Conservation (phyloP, 768 basidiomycete species). For the Exsudoporus frostii region DNA sequence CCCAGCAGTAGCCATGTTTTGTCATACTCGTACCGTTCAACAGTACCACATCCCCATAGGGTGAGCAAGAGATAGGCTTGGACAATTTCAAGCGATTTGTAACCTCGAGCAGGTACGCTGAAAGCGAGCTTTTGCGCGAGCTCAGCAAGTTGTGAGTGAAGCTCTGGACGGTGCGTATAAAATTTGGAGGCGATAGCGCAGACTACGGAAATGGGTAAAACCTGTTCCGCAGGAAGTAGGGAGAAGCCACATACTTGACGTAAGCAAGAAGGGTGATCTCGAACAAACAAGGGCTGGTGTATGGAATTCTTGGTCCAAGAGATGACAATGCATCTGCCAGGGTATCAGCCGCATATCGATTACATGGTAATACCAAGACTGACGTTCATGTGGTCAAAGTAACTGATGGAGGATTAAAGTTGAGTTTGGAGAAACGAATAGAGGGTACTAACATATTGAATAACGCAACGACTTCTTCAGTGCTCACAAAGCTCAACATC, state of each 20-base stretch:
- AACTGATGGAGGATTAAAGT: constrained; percentile 40
- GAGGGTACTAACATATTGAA: constrained; percentile 75
- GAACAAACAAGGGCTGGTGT: constrained; percentile 93
- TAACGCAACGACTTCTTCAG: constrained; percentile 86
- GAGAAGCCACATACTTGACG: constrained; percentile 63
- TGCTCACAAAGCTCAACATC: constrained; percentile 83
- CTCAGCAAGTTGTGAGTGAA: constrained; percentile 75
- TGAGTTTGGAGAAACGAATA: constrained; percentile 1
- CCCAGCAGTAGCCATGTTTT: constrained; percentile 89
- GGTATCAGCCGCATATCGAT: constrained; percentile 5
- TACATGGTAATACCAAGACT: constrained; percentile 27
- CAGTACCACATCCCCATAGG: constrained; percentile 90
- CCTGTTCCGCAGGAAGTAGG: not conserved
- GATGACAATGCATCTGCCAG: constrained; percentile 67
- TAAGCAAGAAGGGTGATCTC: constrained; percentile 91
- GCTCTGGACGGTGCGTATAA: constrained; percentile 76
- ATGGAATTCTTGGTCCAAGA: constrained; percentile 87
- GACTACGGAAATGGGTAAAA: constrained; percentile 46
- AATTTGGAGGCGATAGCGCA: constrained; percentile 94
- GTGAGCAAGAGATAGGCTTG: constrained; percentile 91
- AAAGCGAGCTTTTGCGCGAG: constrained; percentile 88
- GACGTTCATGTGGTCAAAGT: constrained; percentile 74
- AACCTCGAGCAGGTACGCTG: constrained; percentile 77
- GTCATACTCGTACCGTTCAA: constrained; percentile 95
- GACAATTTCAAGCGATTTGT: constrained; percentile 92